phyloP scores from a whole-genome alignment of 805 yeast genomes.

The Cephaloascus albidus region DNA sequence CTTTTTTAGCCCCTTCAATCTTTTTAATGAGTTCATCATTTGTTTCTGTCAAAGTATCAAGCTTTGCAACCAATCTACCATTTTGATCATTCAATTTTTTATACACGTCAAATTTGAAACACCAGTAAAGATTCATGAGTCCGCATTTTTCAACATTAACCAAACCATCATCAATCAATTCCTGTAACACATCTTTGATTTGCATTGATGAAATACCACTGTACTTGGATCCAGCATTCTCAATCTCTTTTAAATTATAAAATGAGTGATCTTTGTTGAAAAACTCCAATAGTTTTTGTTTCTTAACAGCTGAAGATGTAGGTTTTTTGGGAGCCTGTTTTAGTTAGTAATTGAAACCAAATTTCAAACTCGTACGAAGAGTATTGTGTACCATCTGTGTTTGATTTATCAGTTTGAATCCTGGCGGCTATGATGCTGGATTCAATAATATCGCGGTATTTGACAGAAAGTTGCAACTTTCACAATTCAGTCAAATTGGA shows the following conservation, averaged over 20 bases:
- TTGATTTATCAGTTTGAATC: no score
- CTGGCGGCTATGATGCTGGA: no score
- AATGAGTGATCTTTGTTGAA: conserved; percentile 28
- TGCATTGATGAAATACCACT: conserved; percentile 45
- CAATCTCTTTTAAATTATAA: conserved; percentile 43
- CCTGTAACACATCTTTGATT: conserved; percentile 39
- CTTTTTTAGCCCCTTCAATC: conserved; percentile 5
- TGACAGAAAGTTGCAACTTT: no score
- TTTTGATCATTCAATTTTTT: conserved; percentile 5
- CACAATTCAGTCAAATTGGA: no score
- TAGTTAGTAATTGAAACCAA: no score
- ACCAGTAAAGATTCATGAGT: conserved; percentile 40
- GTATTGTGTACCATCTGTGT: no score
- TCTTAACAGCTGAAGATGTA: conserved; percentile 29
- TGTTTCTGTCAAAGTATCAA: conserved; percentile 6
- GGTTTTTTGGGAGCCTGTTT: conserved; percentile 16
- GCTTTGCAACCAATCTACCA: conserved; percentile 7
- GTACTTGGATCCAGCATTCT: conserved; percentile 31
- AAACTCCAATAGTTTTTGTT: conserved; percentile 22
- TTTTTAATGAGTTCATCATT: conserved; percentile 4
- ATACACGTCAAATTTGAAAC: conserved; percentile 22
- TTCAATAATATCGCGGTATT: no score
- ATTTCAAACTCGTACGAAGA: no score
- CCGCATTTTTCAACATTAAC: conserved; percentile 50
- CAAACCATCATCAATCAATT: conserved; percentile 38